Evolutionary conservation across 2,329 filamentous ascomycete species (phyloP), one percentile per base, ranked within the genome.

Genomic region (Calonectria pseudoreteaudii): DNA sequence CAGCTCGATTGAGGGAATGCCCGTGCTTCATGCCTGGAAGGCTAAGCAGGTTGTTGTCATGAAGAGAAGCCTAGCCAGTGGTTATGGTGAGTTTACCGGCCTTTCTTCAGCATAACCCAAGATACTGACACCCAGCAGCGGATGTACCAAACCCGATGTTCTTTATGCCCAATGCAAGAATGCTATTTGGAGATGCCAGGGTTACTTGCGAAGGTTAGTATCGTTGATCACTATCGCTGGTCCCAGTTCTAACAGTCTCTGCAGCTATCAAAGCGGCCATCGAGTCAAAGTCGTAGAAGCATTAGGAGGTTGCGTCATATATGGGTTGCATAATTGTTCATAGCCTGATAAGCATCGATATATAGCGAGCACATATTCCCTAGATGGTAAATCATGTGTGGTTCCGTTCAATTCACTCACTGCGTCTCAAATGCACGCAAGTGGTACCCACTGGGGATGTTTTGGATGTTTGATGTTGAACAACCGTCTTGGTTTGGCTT

Each of bases 61-160:
- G 95, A 98, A 98, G 90, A 89, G 95, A 73, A 93, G 95, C 66
- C 93, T 98, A 93, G 93, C 94, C 7, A 96, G 94, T 82, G 95
- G 95, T 75, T 98, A 98, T 84, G 94, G 93, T 93, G 80, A 86
- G 91, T 78, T 49, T 38, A 36, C 58, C 31, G 34, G 2, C 23
- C 23, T 7, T 6, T 8, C 13, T 30, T 18, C 1, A 1, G 16
- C 20, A 11, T 1, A 36, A 38, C 38, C 68, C 0, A 36, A 36
- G 69, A 31, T 38, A 66, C 81, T 81, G 75, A 81, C 73, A 23
- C 18, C 2, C 30, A 36, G 47, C 78, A 94, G 94, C 95, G 26
- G 95, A 98, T 85, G 94, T 98, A 13, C 94, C 94, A 14, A 98
- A 98, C 82, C 95, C 95, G 1, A 96, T 98, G 94, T 97, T 97